Evolutionary conservation across 1,284 basidiomycete species (phyloP).

Genomic region (Apiotrichum sp.): DNA sequence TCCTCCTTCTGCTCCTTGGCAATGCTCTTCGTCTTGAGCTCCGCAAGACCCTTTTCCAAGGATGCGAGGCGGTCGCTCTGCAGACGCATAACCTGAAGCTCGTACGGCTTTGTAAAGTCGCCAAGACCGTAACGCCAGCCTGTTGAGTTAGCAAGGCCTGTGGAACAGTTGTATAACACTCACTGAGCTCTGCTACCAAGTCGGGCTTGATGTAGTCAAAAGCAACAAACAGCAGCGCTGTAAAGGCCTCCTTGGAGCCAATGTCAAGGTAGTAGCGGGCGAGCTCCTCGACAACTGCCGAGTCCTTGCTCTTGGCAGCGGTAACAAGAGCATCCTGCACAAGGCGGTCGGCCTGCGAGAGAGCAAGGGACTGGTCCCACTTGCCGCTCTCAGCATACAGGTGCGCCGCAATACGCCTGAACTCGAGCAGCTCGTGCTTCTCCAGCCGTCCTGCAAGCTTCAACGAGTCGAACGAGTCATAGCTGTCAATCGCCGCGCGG

Average conservation of each 20-base stretch:
- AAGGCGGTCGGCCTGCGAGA: conserved; percentile 92
- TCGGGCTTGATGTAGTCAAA: conserved; percentile 90
- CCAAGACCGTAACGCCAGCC: conserved; percentile 85
- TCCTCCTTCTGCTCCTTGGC: conserved; percentile 17
- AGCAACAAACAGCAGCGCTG: conserved; percentile 80
- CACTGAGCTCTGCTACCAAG: conserved; percentile 76
- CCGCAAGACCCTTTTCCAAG: conserved; percentile 46
- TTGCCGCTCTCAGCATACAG: conserved; percentile 88
- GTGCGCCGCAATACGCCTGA: conserved; percentile 88
- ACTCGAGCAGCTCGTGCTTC: conserved; percentile 88
- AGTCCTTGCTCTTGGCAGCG: conserved; percentile 70
- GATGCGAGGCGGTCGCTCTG: conserved; percentile 29
- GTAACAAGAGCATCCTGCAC: conserved; percentile 93
- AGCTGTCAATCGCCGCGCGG: conserved; percentile 91
- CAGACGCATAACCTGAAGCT: conserved; percentile 59
- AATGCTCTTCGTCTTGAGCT: conserved; percentile 37
- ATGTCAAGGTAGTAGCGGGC: conserved; percentile 92
- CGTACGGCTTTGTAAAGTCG: conserved; percentile 95
- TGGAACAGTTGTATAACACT: neutral
- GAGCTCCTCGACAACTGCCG: conserved; percentile 87
- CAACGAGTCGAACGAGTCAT: conserved; percentile 95
- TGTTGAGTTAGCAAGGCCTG: conserved; percentile 28
- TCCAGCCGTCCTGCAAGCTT: conserved; percentile 79
- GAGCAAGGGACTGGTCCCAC: conserved; percentile 90
- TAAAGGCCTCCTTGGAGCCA: conserved; percentile 97